Conservation (phyloP, 148 eudicot genomes). For the Dianthus caryophyllus region DNA sequence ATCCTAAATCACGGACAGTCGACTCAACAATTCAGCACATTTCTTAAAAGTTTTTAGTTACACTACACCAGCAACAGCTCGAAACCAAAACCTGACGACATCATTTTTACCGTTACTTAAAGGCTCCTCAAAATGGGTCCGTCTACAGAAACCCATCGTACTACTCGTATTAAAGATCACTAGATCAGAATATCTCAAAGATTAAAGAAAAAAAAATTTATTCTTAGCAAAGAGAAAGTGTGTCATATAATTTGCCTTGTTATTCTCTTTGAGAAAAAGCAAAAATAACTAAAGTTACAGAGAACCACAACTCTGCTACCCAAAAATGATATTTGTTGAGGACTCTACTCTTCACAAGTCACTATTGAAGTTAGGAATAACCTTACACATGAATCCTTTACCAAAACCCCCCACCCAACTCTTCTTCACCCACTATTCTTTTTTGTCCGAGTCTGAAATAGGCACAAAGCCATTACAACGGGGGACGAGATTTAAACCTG, state of each 20-base stretch:
- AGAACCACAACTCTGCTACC: background rate
- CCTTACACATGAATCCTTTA: conserved; percentile 4
- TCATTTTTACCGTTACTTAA: background rate
- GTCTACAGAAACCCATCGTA: background rate
- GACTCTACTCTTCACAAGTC: background rate
- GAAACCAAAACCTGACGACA: background rate
- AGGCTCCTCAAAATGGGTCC: background rate
- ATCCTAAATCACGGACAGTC: background rate
- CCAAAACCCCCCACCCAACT: background rate
- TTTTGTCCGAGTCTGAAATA: too few species aligned
- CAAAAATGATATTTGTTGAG: conserved; percentile 6
- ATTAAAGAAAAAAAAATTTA: background rate
- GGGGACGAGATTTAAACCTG: too few species aligned
- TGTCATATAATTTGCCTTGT: background rate
- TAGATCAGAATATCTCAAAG: background rate
- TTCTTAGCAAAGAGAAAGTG: background rate
- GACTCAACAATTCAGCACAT: background rate
- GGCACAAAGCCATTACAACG: too few species aligned
- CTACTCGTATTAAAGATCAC: background rate
- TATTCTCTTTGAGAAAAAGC: background rate
- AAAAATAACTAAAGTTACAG: background rate
- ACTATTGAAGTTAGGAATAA: conserved; percentile 6
- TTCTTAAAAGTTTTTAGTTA: background rate
- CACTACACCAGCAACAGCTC: background rate
- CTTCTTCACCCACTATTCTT: too few species aligned